These are phyloP conservation scores for Rhizopogon salebrosus DNA, from an alignment of 768 basidiomycete species.

Conservation along the genomic window DNA sequence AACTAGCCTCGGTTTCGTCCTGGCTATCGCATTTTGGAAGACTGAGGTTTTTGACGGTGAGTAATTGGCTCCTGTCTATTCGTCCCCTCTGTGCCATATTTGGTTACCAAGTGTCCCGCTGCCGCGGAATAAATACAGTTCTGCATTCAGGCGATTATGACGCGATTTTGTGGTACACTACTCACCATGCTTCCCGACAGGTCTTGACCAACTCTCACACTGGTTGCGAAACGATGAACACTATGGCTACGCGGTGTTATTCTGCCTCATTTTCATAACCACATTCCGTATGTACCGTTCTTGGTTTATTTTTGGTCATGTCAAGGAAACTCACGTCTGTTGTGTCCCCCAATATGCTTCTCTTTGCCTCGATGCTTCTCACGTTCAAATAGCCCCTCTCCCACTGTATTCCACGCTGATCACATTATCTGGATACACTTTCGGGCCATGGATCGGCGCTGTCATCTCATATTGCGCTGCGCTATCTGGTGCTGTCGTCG, in stretches of 20 bases:
- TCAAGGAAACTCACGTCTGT: slow-evolving; percentile 7
- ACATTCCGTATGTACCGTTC: slow-evolving; percentile 66
- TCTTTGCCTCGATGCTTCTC: slow-evolving; percentile 8
- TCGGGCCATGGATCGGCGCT: slow-evolving; percentile 79
- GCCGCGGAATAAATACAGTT: not conserved
- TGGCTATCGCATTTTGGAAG: slow-evolving; percentile 82
- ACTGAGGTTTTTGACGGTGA: slow-evolving; percentile 76
- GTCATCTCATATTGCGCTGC: slow-evolving; percentile 85
- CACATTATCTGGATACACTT: slow-evolving; percentile 87
- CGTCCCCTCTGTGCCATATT: not conserved
- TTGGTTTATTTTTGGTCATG: not conserved
- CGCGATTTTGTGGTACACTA: slow-evolving; percentile 1
- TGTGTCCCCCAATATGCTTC: slow-evolving; percentile 2
- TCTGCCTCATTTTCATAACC: slow-evolving; percentile 78
- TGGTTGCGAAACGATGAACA: slow-evolving; percentile 70
- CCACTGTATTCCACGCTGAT: slow-evolving; percentile 94
- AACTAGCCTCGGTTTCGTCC: slow-evolving; percentile 71
- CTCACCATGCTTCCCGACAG: slow-evolving; percentile 32
- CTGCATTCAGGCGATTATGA: not conserved
- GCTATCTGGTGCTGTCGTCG: slow-evolving; percentile 75
- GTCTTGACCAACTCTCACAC: slow-evolving; percentile 74
- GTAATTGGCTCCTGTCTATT: slow-evolving; percentile 22
- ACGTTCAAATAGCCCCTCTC: slow-evolving; percentile 58
- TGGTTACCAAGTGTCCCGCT: slow-evolving; percentile 1
- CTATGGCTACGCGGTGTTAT: slow-evolving; percentile 75